Percentiles rank a stretch among this genome's conserved stretches.
These are phyloP conservation scores for Aspergillus fumigatiaffinis DNA, from an alignment of 2,329 filamentous ascomycete species.

Conservation along the genomic window DNA sequence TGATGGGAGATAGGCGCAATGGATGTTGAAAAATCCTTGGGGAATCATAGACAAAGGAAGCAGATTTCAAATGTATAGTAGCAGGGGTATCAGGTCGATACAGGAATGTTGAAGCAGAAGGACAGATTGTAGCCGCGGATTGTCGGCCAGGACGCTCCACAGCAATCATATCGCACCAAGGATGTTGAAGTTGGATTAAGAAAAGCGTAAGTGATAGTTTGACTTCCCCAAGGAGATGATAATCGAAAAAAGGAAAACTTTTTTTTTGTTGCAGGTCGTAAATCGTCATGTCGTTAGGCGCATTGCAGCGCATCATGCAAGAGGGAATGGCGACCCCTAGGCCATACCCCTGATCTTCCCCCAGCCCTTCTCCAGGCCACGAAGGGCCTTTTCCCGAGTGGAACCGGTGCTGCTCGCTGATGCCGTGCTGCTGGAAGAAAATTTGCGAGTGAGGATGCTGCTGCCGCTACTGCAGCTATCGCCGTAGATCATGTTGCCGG, in stretches of 20 bases:
- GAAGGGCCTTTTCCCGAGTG: constrained; percentile 32
- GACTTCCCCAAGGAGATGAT: not conserved
- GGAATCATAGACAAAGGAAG: not conserved
- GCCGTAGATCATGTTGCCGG: constrained; percentile 49
- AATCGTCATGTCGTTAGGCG: constrained; percentile 20
- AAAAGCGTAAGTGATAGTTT: not conserved
- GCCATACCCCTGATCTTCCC: constrained; percentile 36
- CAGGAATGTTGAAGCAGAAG: not conserved
- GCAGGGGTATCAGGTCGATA: not conserved
- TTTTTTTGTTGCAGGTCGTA: not conserved
- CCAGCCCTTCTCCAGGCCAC: constrained; percentile 38
- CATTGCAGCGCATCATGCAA: not conserved
- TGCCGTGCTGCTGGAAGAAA: constrained; percentile 32
- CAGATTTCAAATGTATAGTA: not conserved
- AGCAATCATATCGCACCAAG: not conserved
- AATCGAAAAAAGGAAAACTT: not conserved
- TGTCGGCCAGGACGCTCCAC: not conserved
- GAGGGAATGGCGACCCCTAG: constrained; percentile 14
- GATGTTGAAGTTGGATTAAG: not conserved
- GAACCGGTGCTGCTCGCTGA: constrained; percentile 36
- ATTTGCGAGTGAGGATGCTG: constrained; percentile 31
- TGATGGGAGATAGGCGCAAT: not conserved
- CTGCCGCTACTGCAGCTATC: constrained; percentile 21
- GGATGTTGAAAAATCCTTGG: not conserved
- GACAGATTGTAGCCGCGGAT: not conserved